These are phyloP conservation scores for Paspalum notatum DNA, from an alignment of 176 grass and related monocot genomes.

Conservation along the genomic window DNA sequence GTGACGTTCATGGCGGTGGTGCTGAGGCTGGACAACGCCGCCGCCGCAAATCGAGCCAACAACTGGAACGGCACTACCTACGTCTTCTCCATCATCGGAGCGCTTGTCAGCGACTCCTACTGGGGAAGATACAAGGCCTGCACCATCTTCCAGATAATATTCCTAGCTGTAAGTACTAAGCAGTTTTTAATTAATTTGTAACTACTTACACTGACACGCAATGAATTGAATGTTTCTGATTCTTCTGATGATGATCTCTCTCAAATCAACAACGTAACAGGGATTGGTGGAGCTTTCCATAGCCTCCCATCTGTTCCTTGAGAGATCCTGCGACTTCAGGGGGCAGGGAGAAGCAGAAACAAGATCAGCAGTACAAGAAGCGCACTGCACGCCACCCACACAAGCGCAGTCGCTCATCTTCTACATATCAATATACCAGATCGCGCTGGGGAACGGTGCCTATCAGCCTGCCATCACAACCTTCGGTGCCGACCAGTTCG, in stretches of 20 bases:
- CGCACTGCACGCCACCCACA: slow-evolving; percentile 44
- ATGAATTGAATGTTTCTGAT: too few species aligned
- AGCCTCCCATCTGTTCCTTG: slow-evolving; percentile 46
- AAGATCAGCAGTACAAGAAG: background rate
- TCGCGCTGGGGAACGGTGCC: slow-evolving; percentile 58
- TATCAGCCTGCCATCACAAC: slow-evolving; percentile 56
- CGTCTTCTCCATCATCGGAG: slow-evolving; percentile 73
- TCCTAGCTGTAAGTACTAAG: slow-evolving; percentile 45
- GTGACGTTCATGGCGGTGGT: slow-evolving; percentile 76
- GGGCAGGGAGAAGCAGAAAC: too few species aligned
- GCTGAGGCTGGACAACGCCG: slow-evolving; percentile 60
- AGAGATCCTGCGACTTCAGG: slow-evolving; percentile 40
- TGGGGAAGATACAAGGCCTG: slow-evolving; percentile 84
- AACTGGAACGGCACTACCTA: slow-evolving; percentile 73
- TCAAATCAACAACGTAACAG: slow-evolving; percentile 44
- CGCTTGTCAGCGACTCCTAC: slow-evolving; percentile 72
- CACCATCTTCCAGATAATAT: slow-evolving; percentile 65
- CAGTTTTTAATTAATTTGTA: too few species aligned
- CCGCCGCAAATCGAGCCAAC: slow-evolving; percentile 60
- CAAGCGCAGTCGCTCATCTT: slow-evolving; percentile 23
- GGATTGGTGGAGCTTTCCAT: slow-evolving; percentile 56
- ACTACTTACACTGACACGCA: too few species aligned
- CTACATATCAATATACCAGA: slow-evolving; percentile 62
- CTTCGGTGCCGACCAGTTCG: slow-evolving; percentile 67
- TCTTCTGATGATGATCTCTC: too few species aligned